Base-by-base conservation (phyloP, 768 basidiomycete genomes). In the Rubroboletus pulcherrimus region DNA sequence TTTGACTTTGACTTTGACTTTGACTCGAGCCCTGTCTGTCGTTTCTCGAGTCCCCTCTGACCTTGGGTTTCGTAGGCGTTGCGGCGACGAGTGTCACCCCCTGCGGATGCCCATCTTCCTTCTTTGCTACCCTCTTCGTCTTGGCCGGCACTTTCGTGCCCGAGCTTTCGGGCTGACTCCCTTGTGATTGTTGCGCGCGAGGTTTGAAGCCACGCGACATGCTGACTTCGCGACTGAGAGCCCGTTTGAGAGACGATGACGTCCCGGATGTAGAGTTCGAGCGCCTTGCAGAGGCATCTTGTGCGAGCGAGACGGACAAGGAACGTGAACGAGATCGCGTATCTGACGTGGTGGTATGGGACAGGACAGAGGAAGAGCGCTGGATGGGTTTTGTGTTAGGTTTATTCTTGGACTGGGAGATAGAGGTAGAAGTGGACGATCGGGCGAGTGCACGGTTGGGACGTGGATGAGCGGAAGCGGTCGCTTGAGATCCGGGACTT, bases 181-280 rank as follows among this genome's bases (percentile, higher is more conserved):
- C 31, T 21, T 58, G 57, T 19, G 57, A 56, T 19, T 41, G 47
- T 46, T 61, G 55, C 54, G 57, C 54, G 61, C 78, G 53, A 44
- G 76, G 77, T 63, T 83, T 88, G 72, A 89, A 89, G 24, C 72
- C 79, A 33, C 87, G 78, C 17, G 84, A 83, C 89, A 91, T 91
- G 71, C 86, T 90, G 58, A 90, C 77, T 66, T 91, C 87, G 33
- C 86, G 78, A 55, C 77, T 83, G n/a, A 89, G 70, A 1, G 80
- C 71, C 10, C 80, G 77, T 58, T 81, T 82, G 63, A 82, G 81
- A 7, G 72, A 68, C 8, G 66, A 66, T 0, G 63, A 54, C 69
- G 75, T 64, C 74, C 73, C 46, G 63, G 73, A 61, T 14, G 44
- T 43, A 12, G 62, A 21, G 75, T 64, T 57, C 54, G 66, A 58